A percentile compares a stretch with the other conserved stretches of the same genome.
Evolutionary conservation across 345 rosid species (phyloP).

Genomic region (Excoecaria agallocha): DNA sequence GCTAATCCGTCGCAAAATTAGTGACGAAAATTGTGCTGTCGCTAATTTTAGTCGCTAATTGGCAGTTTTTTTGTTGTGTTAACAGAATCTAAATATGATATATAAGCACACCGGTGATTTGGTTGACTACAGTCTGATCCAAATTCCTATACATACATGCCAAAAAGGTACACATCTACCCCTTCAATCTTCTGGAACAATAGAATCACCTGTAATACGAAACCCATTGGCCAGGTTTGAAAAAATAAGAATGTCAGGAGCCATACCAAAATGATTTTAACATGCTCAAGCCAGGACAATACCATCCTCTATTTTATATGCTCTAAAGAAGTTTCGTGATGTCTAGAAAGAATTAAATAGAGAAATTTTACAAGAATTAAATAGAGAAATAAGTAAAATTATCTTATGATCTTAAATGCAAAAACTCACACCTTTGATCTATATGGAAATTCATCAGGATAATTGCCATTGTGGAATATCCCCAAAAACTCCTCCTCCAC

Average conservation of each 20-base stretch:
- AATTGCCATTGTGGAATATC: conserved; percentile 34
- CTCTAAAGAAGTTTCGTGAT: background rate
- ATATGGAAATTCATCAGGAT: conserved; percentile 51
- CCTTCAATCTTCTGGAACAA: conserved; percentile 35
- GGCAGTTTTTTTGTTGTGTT: too few relatives aligned
- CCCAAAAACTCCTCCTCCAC: conserved; percentile 42
- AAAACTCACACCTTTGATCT: conserved; percentile 51
- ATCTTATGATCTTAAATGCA: conserved; percentile 7
- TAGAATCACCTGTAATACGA: conserved; percentile 23
- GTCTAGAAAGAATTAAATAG: conserved; percentile 3
- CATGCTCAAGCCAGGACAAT: conserved; percentile 1
- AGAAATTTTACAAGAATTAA: too few relatives aligned
- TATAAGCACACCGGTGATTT: conserved; percentile 29
- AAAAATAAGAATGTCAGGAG: conserved; percentile 3
- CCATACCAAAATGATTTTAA: background rate
- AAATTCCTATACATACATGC: conserved; percentile 30
- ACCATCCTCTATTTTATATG: background rate
- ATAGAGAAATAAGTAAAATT: conserved; percentile 1
- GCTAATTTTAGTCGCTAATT: too few relatives aligned
- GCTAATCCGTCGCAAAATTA: too few relatives aligned
- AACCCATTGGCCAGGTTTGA: background rate
- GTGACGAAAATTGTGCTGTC: too few relatives aligned
- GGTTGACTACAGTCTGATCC: conserved; percentile 31
- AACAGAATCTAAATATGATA: too few relatives aligned
- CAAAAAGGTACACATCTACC: conserved; percentile 33